Evolutionary conservation across 768 basidiomycete genomes (phyloP).

Genomic region (Cantharellus anzutake): DNA sequence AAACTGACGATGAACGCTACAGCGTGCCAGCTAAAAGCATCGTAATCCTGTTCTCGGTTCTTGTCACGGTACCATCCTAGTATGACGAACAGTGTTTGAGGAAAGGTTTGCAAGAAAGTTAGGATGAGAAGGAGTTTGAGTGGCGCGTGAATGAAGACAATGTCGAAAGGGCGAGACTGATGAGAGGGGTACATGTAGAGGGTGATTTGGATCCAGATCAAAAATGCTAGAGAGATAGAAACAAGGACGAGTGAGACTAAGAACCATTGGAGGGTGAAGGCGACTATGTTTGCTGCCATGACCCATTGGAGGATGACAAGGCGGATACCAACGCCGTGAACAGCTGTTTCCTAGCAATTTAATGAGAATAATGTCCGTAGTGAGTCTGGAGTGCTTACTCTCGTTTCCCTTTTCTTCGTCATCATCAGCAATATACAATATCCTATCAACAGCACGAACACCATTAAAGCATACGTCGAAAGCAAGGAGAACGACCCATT

Average conservation of each 20-base stretch:
- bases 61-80: slow-evolving; percentile 42
- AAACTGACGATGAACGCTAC: slow-evolving; percentile 47
- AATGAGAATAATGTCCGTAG: neutral
- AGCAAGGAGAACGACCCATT: slow-evolving; percentile 44
- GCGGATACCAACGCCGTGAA: slow-evolving; percentile 62
- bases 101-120: slow-evolving; percentile 41
- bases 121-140: slow-evolving; percentile 51
- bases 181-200: slow-evolving; percentile 44
- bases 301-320: slow-evolving; percentile 64
- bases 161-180: slow-evolving; percentile 45
- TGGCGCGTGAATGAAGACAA: slow-evolving; percentile 73
- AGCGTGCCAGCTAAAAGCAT: slow-evolving; percentile 48
- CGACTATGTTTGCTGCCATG: slow-evolving; percentile 20
- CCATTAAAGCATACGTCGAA: slow-evolving; percentile 35
- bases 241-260: neutral
- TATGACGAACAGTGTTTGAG: slow-evolving; percentile 44
- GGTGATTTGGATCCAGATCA: slow-evolving; percentile 64
- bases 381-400: slow-evolving; percentile 24
- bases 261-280: neutral
- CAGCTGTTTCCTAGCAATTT: slow-evolving; percentile 32
- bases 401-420: slow-evolving; percentile 58
- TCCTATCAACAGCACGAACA: slow-evolving; percentile 54
- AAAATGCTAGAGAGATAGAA: slow-evolving; percentile 15
- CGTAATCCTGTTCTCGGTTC: slow-evolving; percentile 32
- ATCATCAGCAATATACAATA: slow-evolving; percentile 66